phyloP scores from a whole-genome alignment of 192 early-diverging fungal species.

The Entomortierella beljakovae region DNA sequence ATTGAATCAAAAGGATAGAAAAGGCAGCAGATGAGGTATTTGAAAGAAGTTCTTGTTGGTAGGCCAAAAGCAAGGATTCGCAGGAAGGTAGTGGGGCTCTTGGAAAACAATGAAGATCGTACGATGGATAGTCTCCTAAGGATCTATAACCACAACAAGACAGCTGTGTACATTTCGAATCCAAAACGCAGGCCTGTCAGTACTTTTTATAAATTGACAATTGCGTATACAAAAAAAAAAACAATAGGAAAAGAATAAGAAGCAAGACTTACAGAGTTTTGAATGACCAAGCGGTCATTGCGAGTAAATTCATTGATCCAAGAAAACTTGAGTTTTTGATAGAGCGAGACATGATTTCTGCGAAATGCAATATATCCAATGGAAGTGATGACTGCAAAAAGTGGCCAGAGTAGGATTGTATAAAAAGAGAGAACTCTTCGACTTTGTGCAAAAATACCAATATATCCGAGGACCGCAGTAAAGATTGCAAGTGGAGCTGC shows the following conservation, averaged over 20 bases:
- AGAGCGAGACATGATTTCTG: constrained; percentile 14
- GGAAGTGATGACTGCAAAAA: constrained; percentile 59
- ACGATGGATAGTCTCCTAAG: constrained; percentile 58
- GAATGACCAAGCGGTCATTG: constrained; percentile 43
- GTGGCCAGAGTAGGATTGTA: constrained; percentile 58
- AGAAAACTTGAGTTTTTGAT: constrained; percentile 43
- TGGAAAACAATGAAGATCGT: constrained; percentile 63
- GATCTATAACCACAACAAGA: constrained; percentile 63
- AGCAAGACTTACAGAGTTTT: constrained; percentile 39
- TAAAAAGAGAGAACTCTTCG: constrained; percentile 57
- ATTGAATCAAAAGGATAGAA: constrained; percentile 46
- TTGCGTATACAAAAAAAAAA: neutral
- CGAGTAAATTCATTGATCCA: constrained; percentile 48
- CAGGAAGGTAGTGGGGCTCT: constrained; percentile 59
- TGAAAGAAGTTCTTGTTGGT: constrained; percentile 44
- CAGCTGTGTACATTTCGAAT: constrained; percentile 32
- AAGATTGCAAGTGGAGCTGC: constrained; percentile 50
- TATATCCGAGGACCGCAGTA: constrained; percentile 55
- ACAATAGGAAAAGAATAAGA: neutral
- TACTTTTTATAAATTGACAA: too few relatives aligned
- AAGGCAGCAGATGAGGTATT: constrained; percentile 60
- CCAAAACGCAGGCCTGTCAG: too few relatives aligned
- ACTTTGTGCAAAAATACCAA: constrained; percentile 62
- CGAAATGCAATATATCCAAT: constrained; percentile 61
- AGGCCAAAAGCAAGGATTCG: constrained; percentile 52